phyloP scores from a whole-genome alignment of 148 eudicot species.

The Amaranthus palmeri region DNA sequence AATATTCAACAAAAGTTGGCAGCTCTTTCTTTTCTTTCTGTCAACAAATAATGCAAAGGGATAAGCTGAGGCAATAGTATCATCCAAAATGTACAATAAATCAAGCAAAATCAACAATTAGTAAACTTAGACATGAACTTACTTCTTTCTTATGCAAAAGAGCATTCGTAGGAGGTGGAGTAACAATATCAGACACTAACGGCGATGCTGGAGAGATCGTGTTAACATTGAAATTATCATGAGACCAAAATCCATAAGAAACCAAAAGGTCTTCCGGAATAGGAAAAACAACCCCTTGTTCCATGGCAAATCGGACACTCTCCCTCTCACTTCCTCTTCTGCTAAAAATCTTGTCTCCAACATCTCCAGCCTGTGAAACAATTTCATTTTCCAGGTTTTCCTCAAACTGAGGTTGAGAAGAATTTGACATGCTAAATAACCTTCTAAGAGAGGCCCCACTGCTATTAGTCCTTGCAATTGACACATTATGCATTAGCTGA shows the following conservation, averaged over 20 bases:
- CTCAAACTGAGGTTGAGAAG: slow-evolving; percentile 22
- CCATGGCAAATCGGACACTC: slow-evolving; percentile 30
- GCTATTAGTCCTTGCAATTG: slow-evolving; percentile 36
- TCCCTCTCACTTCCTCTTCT: slow-evolving; percentile 43
- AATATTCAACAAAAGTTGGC: slow-evolving; percentile 43
- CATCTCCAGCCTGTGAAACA: slow-evolving; percentile 77
- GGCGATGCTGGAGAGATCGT: slow-evolving; percentile 27
- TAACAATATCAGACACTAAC: slow-evolving; percentile 22
- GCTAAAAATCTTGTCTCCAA: slow-evolving; percentile 62
- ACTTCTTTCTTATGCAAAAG: slow-evolving; percentile 43
- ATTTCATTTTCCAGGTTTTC: slow-evolving; percentile 48
- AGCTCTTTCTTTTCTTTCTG: slow-evolving; percentile 43
- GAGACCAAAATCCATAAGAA: slow-evolving; percentile 24
- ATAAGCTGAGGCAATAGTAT: neutral
- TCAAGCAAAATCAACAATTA: neutral
- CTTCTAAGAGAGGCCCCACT: slow-evolving; percentile 43
- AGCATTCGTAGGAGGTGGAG: slow-evolving; percentile 41
- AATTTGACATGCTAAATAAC: slow-evolving; percentile 38
- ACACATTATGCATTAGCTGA: slow-evolving; percentile 30
- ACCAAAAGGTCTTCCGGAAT: slow-evolving; percentile 35
- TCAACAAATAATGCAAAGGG: slow-evolving; percentile 12
- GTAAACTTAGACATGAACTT: slow-evolving; percentile 14
- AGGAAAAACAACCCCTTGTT: slow-evolving; percentile 40
- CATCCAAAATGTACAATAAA: neutral
- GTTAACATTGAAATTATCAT: slow-evolving; percentile 15